These are phyloP conservation scores for Penicillium ucsense DNA, from an alignment of 495 filamentous ascomycete genomes.

Conservation along the genomic window DNA sequence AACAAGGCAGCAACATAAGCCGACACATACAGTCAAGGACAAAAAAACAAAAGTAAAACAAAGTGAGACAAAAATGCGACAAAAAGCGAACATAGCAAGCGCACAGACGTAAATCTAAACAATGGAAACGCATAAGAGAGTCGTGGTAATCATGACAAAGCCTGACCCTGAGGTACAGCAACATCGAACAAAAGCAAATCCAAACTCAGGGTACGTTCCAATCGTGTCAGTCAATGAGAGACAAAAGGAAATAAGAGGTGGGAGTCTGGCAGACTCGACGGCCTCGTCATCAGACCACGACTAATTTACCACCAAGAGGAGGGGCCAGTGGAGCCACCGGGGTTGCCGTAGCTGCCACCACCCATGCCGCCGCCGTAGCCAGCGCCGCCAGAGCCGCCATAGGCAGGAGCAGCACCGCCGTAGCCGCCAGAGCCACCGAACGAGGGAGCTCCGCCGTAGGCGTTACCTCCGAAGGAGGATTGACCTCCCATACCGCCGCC, in stretches of 20 bases:
- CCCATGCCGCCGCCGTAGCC: slow-evolving; percentile 25
- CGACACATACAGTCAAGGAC: slow-evolving; percentile 1
- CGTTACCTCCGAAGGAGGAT: slow-evolving; percentile 40
- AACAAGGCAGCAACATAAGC: slow-evolving; percentile 12
- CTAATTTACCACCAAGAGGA: slow-evolving; percentile 89
- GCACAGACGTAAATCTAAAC: slow-evolving; percentile 14
- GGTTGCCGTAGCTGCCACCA: slow-evolving; percentile 70
- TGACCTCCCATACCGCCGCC: slow-evolving; percentile 19
- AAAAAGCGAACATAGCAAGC: slow-evolving; percentile 10
- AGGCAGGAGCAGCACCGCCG: slow-evolving; percentile 33
- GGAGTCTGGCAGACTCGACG: slow-evolving; percentile 37
- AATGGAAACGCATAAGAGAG: slow-evolving; percentile 20
- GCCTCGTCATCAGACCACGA: slow-evolving; percentile 41
- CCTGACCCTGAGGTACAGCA: slow-evolving; percentile 35
- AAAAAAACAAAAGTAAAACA: slow-evolving; percentile 2
- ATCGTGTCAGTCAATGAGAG: slow-evolving; percentile 36
- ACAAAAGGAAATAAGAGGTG: slow-evolving; percentile 29
- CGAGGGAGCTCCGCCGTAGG: slow-evolving; percentile 39
- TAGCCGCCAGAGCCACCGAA: slow-evolving; percentile 7
- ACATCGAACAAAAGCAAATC: slow-evolving; percentile 16
- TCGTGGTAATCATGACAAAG: slow-evolving; percentile 44
- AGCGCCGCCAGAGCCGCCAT: slow-evolving; percentile 19
- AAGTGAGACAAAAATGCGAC: slow-evolving; percentile 8
- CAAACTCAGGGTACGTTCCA: slow-evolving; percentile 39
- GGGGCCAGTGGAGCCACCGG: slow-evolving; percentile 70